phyloP scores from a whole-genome alignment of 495 filamentous ascomycete genomes.

The Penicillium fimorum region DNA sequence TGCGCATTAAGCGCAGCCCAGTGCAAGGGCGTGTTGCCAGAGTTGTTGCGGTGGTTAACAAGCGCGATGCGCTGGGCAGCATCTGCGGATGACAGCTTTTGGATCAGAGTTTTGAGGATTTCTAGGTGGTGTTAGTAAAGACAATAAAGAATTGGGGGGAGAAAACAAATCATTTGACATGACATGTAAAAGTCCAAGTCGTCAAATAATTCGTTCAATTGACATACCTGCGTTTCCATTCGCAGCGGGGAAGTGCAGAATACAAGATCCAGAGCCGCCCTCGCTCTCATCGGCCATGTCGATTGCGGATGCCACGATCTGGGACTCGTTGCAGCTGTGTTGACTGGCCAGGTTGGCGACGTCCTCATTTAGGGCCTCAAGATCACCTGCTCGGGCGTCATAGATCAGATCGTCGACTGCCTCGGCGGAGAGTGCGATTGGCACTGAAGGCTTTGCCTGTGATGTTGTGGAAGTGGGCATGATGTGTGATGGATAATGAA shows the following conservation, averaged over 20 bases:
- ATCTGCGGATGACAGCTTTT: conserved; percentile 34
- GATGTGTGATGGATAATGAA: conserved; percentile 2
- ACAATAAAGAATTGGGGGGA: background rate
- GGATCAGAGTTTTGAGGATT: conserved; percentile 50
- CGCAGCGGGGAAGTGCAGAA: conserved; percentile 84
- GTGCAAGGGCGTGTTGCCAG: conserved; percentile 86
- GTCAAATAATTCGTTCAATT: background rate
- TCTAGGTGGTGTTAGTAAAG: conserved; percentile 30
- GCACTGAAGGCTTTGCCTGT: conserved; percentile 34
- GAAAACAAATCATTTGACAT: background rate
- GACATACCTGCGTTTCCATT: conserved; percentile 77
- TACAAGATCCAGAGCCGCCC: conserved; percentile 45
- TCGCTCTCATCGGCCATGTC: conserved; percentile 70
- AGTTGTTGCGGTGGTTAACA: conserved; percentile 68
- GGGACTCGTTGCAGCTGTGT: conserved; percentile 48
- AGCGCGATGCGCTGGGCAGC: conserved; percentile 33
- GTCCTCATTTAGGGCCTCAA: conserved; percentile 61
- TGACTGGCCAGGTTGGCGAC: conserved; percentile 57
- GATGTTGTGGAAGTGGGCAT: conserved; percentile 19
- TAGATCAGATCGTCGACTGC: conserved; percentile 88
- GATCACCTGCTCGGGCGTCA: conserved; percentile 71
- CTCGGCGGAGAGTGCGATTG: conserved; percentile 60
- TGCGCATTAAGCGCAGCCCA: conserved; percentile 92
- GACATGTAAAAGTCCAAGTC: background rate
- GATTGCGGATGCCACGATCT: conserved; percentile 62